These are phyloP conservation scores for Phytophthora rubi DNA, from an alignment of 352 stramenopile species.

Conservation along the genomic window DNA sequence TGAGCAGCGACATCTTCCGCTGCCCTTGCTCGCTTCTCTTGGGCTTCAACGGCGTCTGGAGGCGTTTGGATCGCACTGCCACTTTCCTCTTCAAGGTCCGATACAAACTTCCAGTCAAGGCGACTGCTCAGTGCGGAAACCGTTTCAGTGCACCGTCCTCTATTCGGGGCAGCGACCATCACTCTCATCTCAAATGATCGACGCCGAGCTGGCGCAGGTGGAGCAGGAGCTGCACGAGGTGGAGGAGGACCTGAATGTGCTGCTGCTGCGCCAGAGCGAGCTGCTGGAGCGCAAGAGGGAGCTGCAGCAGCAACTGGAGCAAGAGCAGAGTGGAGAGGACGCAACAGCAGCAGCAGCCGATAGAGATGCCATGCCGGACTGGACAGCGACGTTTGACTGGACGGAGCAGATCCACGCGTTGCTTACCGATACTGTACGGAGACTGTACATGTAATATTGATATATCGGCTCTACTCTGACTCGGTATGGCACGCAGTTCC, in stretches of 20 bases:
- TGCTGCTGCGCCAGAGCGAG: conserved; percentile 62
- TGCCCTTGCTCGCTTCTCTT: background rate
- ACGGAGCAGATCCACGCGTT: conserved; percentile 41
- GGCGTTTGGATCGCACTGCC: conserved; percentile 22
- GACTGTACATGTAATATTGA: background rate
- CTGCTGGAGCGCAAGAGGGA: conserved; percentile 55
- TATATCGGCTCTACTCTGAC: conserved; percentile 4
- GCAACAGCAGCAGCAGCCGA: background rate
- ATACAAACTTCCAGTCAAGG: conserved; percentile 26
- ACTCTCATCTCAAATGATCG: conserved; percentile 15
- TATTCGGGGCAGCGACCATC: background rate
- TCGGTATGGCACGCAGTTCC: conserved; percentile 54
- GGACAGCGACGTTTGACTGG: conserved; percentile 54
- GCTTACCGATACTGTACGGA: conserved; percentile 32
- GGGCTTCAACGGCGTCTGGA: background rate
- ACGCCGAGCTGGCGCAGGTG: conserved; percentile 56
- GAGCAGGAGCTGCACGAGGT: conserved; percentile 62
- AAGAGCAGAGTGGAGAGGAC: conserved; percentile 5
- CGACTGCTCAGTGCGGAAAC: conserved; percentile 24
- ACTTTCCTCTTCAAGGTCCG: conserved; percentile 33
- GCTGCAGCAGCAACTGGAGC: conserved; percentile 43
- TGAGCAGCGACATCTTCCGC: conserved; percentile 78
- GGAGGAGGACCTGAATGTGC: conserved; percentile 56
- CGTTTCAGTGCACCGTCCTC: background rate
- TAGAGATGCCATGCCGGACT: conserved; percentile 28